Conservation (phyloP, 2,329 filamentous ascomycete species). For the Macroventuria anomochaeta region DNA sequence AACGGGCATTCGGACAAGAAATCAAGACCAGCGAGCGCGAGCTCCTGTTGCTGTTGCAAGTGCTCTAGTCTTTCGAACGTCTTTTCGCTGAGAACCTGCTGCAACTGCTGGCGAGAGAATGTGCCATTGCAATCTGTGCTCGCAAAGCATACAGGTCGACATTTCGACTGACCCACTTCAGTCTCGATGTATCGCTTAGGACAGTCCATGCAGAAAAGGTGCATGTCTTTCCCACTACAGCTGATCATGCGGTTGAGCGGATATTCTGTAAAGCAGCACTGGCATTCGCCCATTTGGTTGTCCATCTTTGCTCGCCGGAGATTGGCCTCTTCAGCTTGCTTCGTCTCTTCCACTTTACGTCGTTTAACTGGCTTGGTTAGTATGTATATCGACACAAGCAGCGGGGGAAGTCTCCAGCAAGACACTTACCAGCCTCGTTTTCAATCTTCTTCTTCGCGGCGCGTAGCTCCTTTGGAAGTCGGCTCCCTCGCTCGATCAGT, state of each 20-base stretch:
- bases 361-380: conserved; percentile 33
- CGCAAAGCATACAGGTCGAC: conserved; percentile 74
- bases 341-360: conserved; percentile 29
- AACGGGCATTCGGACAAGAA: conserved; percentile 80
- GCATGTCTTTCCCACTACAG: conserved; percentile 65
- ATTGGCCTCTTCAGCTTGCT: conserved; percentile 47
- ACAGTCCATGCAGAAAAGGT: conserved; percentile 76
- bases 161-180: conserved; percentile 72
- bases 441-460: conserved; percentile 39
- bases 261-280: conserved; percentile 73
- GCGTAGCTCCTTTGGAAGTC: conserved; percentile 40
- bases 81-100: conserved; percentile 64
- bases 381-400: not conserved
- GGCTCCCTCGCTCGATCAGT: conserved; percentile 32
- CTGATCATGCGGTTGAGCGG: conserved; percentile 71
- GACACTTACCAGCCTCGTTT: conserved; percentile 25
- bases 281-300: conserved; percentile 67
- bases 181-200: conserved; percentile 69
- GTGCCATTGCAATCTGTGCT: conserved; percentile 62
- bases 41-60: conserved; percentile 72
- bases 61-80: conserved; percentile 69
- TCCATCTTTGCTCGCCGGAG: conserved; percentile 31
- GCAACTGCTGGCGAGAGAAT: conserved; percentile 64
- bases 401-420: not conserved
- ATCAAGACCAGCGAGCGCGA: conserved; percentile 74